Conservation (phyloP, 2,329 filamentous ascomycete genomes). For the Microdochium bolleyi region DNA sequence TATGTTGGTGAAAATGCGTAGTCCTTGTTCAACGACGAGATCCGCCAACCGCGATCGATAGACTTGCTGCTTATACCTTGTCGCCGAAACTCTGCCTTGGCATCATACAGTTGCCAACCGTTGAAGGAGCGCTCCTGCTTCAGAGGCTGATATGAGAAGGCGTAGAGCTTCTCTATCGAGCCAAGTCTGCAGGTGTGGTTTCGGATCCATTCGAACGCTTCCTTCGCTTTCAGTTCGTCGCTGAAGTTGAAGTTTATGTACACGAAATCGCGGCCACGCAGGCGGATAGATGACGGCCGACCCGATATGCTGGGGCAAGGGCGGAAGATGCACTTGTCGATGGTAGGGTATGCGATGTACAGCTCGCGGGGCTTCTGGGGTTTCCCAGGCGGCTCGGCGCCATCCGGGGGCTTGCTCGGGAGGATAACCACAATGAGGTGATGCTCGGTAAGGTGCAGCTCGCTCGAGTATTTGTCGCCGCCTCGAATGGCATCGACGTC, state of each 20-base stretch:
- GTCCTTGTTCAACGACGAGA: slow-evolving; percentile 83
- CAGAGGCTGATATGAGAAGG: slow-evolving; percentile 75
- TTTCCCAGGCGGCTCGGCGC: slow-evolving; percentile 9
- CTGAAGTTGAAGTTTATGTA: slow-evolving; percentile 87
- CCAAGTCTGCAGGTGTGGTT: slow-evolving; percentile 73
- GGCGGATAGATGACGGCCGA: slow-evolving; percentile 71
- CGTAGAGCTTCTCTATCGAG: slow-evolving; percentile 81
- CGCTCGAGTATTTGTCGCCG: slow-evolving; percentile 48
- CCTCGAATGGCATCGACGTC: slow-evolving; percentile 53
- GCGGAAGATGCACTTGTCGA: slow-evolving; percentile 70
- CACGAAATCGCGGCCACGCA: slow-evolving; percentile 88
- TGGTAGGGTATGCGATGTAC: slow-evolving; percentile 94
- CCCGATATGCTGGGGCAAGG: slow-evolving; percentile 62
- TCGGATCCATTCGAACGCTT: slow-evolving; percentile 83
- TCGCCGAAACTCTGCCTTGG: slow-evolving; percentile 74
- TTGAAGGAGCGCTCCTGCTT: slow-evolving; percentile 66
- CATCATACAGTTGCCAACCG: slow-evolving; percentile 81
- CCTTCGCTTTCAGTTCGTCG: slow-evolving; percentile 65
- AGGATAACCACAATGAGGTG: slow-evolving; percentile 38
- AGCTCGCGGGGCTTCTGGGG: slow-evolving; percentile 48
- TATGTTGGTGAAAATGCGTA: slow-evolving; percentile 92
- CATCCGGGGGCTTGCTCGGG: slow-evolving; percentile 9
- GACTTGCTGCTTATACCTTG: slow-evolving; percentile 81
- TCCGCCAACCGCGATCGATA: slow-evolving; percentile 74
- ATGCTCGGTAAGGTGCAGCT: slow-evolving; percentile 53